Evolutionary conservation across 2,329 filamentous ascomycete genomes (phyloP), one percentile per base, ranked within the genome.

Genomic region (Oidium heveae): DNA sequence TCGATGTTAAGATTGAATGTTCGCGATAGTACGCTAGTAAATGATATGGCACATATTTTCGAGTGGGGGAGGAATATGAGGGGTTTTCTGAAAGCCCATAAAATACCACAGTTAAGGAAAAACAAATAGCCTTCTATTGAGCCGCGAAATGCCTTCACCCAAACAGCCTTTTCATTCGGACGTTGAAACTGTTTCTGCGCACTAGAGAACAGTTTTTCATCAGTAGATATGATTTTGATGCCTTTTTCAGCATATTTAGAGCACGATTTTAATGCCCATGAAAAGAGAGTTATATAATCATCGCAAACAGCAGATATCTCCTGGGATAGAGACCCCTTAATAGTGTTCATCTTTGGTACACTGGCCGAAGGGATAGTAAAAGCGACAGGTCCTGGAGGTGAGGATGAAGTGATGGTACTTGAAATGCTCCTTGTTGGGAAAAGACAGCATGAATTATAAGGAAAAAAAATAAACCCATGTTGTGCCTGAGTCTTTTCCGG

Each of bases 61-160:
- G 75, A 72, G 18, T 81, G 70, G 4, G 78, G 76, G 5, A 83
- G 69, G 60, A 82, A 82, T 22, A 80, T 66, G 1, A 83, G 64
- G 0, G 80, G 80, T 65, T 83, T 84, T 66, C 82, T 82, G 69
- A 80, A 84, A 0, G 72, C 79, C 77, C 79, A 84, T 8, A 84
- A 64, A 54, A 84, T 82, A 15, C 80, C 80, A 28, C 71, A 77
- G 34, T 77, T 73, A 16, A 84, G 67, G 62, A 83, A 82, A 62
- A 82, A 83, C 0, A 83, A 68, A 59, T 74, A 82, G 0, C 79
- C 80, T 56, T 84, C 80, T 63, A 83, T 84, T 56, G 74, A 79
- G 20, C 80, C 80, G 47, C 79, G 71, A 66, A 81, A 82, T 1
- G 74, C 79, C 60, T 75, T 77, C 47, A 83, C 74, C 59, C 82